Evolutionary conservation across 2,329 filamentous ascomycete species (phyloP), one percentile per base, ranked within the genome.

Genomic region (Alternaria postmessia): DNA sequence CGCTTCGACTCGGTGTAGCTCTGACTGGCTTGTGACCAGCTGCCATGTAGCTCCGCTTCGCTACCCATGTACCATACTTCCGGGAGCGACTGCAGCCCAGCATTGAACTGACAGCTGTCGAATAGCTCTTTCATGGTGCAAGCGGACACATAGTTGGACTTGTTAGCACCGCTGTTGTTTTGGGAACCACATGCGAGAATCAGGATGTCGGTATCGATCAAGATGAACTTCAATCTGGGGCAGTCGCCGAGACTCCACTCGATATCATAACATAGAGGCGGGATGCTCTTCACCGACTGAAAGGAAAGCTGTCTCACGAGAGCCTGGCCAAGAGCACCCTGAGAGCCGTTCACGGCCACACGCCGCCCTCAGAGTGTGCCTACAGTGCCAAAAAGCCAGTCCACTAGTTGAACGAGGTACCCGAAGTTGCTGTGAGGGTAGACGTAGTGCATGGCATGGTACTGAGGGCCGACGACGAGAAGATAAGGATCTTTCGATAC

Each of bases 1-100:
- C 46, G 46, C 16, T 34, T 48, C 28, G 46, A 48, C 28, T 48
- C n/a, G 14, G 46, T 48, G 26, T 48, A 48, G 26, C 24, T 30
- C 26, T 48, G 46, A n/a, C 26, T 48, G 16, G 46, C 32, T 32
- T 48, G 24, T 32, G 46, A 48, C 46, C 46, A 36, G 12, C 46
- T 48, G 46, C 46, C 46, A 30, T 48, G 28, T 7, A 24, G 16
- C 16, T 48, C 46, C 9, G 46, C 46, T 48, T 48, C 46, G 28
- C 46, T 48, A 32, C 46, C 46, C 14, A 48, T 30, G 7, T 20
- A 34, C 46, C 28, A 48, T 48, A 48, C 46, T 48, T 48, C 46
- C 5, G 28, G 46, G n/a, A 48, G 28, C 28, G 8, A 22, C 8
- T n/a, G n/a, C 34, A 7, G 34, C 34, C 34, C 7, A 36, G 14